phyloP scores from a whole-genome alignment of 176 grass and related monocot genomes.

The Urochloa ruziziensis region DNA sequence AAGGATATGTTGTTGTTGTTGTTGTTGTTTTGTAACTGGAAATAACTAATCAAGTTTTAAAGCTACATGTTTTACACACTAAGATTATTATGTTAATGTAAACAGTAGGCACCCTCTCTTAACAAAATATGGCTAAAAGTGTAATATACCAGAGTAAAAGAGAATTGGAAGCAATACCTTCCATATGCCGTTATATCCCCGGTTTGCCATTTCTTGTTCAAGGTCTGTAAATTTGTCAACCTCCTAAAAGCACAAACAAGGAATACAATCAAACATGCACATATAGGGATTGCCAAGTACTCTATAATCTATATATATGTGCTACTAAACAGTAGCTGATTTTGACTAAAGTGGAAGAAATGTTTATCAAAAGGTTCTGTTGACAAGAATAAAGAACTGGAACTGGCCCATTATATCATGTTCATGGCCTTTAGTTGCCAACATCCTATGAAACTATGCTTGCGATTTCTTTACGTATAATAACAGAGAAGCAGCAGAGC shows the following conservation, averaged over 20 bases:
- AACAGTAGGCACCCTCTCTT: neutral
- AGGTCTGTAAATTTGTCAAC: constrained; percentile 91
- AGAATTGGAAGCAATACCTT: constrained; percentile 57
- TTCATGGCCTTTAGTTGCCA: constrained; percentile 1
- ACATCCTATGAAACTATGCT: neutral
- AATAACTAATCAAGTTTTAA: constrained; percentile 1
- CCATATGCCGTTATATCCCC: constrained; percentile 72
- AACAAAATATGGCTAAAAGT: neutral
- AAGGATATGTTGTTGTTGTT: too few species aligned
- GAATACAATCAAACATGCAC: constrained; percentile 29
- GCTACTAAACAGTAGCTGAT: neutral
- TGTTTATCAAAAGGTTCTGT: neutral
- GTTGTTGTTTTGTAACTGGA: constrained; percentile 1
- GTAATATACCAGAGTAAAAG: constrained; percentile 12
- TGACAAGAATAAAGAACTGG: neutral
- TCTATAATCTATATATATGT: neutral
- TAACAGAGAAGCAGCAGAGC: neutral
- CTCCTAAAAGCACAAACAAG: constrained; percentile 59
- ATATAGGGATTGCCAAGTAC: neutral
- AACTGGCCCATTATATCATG: constrained; percentile 1
- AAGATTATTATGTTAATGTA: neutral
- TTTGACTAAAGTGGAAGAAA: neutral
- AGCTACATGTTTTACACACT: neutral
- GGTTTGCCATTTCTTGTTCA: constrained; percentile 56
- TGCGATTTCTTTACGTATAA: neutral